Conservation (phyloP, 345 rosid species). For the Eucalyptus erythrocorys region DNA sequence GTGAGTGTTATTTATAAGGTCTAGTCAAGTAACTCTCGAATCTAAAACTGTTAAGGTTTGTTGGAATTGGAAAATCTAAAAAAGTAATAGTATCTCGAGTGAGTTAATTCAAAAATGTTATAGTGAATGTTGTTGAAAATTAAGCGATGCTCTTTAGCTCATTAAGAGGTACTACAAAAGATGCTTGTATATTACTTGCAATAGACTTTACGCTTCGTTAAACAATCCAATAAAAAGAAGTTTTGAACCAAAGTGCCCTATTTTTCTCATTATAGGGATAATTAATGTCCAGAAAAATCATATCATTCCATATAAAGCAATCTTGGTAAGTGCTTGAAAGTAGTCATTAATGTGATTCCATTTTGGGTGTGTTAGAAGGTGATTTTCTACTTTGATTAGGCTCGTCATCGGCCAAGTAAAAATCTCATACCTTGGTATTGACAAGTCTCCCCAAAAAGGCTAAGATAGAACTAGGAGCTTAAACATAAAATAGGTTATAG, state of each 20-base stretch:
- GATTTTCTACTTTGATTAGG: neutral
- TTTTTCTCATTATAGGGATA: neutral
- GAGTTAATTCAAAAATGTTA: neutral
- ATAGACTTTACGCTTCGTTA: neutral
- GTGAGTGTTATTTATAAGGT: too few relatives aligned
- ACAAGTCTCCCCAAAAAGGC: neutral
- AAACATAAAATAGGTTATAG: neutral
- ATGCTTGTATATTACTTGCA: neutral
- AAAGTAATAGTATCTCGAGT: too few relatives aligned
- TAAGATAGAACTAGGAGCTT: neutral
- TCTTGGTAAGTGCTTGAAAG: neutral
- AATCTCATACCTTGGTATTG: neutral
- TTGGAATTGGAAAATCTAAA: neutral
- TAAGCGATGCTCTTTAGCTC: neutral
- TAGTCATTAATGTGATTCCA: neutral
- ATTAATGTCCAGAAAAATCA: neutral
- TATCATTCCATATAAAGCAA: neutral
- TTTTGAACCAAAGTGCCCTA: neutral
- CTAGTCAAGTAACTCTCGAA: neutral
- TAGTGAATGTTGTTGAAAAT: neutral
- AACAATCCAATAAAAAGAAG: neutral
- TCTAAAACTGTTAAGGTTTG: neutral
- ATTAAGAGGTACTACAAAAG: neutral
- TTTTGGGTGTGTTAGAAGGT: neutral
- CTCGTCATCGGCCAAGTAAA: neutral